A percentile compares a stretch with the other conserved stretches of the same genome.
Evolutionary conservation across 495 filamentous ascomycete species (phyloP).

Genomic region (Penicillium lagena): DNA sequence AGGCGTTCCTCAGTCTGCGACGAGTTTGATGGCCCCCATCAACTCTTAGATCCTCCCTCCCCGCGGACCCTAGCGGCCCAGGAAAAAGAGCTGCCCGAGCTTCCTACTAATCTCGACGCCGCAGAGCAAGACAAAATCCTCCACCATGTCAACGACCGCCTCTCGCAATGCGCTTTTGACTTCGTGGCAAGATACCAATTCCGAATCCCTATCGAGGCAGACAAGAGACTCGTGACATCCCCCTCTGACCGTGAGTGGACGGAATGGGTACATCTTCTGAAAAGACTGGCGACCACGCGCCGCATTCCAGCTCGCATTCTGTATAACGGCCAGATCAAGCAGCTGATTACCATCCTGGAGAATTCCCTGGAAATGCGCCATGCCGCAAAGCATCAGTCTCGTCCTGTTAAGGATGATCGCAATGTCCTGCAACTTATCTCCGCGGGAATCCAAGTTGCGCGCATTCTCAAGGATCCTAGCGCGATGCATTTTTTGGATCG

Average conservation of each 20-base stretch:
- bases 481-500: constrained; percentile 76
- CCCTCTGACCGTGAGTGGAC: constrained; percentile 85
- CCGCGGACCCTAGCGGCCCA: constrained; percentile 61
- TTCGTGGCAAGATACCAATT: constrained; percentile 88
- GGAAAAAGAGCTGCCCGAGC: constrained; percentile 71
- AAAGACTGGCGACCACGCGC: constrained; percentile 77
- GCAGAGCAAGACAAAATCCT: constrained; percentile 80
- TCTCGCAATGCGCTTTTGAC: constrained; percentile 81
- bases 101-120: constrained; percentile 74
- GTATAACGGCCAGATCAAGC: constrained; percentile 86
- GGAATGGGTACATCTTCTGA: constrained; percentile 85
- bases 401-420: constrained; percentile 82
- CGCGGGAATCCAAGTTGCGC: constrained; percentile 79
- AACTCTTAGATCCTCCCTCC: constrained; percentile 64
- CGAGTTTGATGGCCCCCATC: constrained; percentile 83
- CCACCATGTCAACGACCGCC: constrained; percentile 70
- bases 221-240: constrained; percentile 72
- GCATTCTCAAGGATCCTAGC: constrained; percentile 72
- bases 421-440: constrained; percentile 83
- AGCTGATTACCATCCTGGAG: constrained; percentile 75
- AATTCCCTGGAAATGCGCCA: constrained; percentile 84
- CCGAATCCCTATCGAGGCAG: constrained; percentile 71
- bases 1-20: constrained; percentile 63
- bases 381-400: constrained; percentile 72
- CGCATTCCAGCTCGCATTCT: constrained; percentile 76